Conservation (phyloP, 2,329 filamentous ascomycete genomes). For the Penicillium sp. region DNA sequence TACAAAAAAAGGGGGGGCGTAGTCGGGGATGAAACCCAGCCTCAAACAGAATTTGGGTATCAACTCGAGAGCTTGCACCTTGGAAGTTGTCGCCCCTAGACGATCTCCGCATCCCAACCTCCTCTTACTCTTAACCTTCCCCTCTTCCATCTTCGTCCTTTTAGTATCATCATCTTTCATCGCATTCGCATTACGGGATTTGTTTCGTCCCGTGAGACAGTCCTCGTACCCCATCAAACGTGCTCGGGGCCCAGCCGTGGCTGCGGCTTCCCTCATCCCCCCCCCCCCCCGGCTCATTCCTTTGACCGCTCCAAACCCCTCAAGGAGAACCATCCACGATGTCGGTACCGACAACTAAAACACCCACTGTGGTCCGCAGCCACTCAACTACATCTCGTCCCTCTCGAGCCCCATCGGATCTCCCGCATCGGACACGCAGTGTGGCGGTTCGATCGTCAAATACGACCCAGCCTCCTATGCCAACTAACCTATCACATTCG, state of each 20-base stretch:
- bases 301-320: constrained; percentile 16
- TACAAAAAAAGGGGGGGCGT: neutral
- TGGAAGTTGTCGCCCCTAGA: constrained; percentile 2
- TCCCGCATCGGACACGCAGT: constrained; percentile 50
- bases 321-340: constrained; percentile 31
- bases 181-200: constrained; percentile 8
- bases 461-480: constrained; percentile 37
- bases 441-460: constrained; percentile 45
- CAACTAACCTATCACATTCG: constrained; percentile 34
- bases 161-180: neutral
- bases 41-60: constrained; percentile 15
- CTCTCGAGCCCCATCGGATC: constrained; percentile 43
- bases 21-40: constrained; percentile 4
- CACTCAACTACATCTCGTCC: constrained; percentile 51
- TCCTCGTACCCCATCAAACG: constrained; percentile 4
- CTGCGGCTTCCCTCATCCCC: constrained; percentile 14
- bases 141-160: constrained; percentile 6
- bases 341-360: constrained; percentile 48
- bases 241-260: constrained; percentile 11
- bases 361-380: constrained; percentile 51
- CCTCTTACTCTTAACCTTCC: constrained; percentile 10
- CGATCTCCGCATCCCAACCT: constrained; percentile 11
- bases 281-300: constrained; percentile 13
- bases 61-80: constrained; percentile 10
- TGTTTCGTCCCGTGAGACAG: constrained; percentile 6